Conservation (phyloP, 2,329 filamentous ascomycete genomes). For the Fusarium xyrophilum region DNA sequence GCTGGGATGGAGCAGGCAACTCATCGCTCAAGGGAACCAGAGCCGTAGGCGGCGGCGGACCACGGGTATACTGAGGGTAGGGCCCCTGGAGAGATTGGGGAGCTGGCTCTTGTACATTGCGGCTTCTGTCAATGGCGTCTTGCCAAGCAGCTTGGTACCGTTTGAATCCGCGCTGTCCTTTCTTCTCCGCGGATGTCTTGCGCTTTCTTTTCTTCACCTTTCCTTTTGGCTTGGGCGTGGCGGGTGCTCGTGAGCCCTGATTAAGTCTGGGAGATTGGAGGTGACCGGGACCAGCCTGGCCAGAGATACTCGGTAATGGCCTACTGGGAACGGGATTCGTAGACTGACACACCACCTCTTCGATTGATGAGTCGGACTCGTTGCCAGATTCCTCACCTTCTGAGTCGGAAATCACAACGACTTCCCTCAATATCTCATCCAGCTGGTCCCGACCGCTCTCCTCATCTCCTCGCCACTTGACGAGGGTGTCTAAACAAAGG, state of each 20-base stretch:
- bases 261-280: conserved; percentile 29
- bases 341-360: conserved; percentile 31
- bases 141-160: conserved; percentile 56
- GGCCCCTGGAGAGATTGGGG: conserved; percentile 23
- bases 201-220: conserved; percentile 42
- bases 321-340: conserved; percentile 7
- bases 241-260: conserved; percentile 14
- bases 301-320: conserved; percentile 14
- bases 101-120: conserved; percentile 12
- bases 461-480: conserved; percentile 76
- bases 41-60: conserved; percentile 10
- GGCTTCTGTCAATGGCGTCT: conserved; percentile 46
- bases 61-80: conserved; percentile 15
- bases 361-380: conserved; percentile 47
- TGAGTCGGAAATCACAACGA: conserved; percentile 70
- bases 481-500: conserved; percentile 68
- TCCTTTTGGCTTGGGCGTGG: conserved; percentile 32
- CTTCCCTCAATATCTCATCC: conserved; percentile 70
- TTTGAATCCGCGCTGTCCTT: conserved; percentile 54
- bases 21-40: conserved; percentile 18
- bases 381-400: conserved; percentile 56
- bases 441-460: conserved; percentile 72
- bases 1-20: conserved; percentile 29
- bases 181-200: conserved; percentile 43
- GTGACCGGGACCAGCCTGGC: conserved; percentile 25